Conservation (phyloP, 2,329 filamentous ascomycete genomes). For the Catunica adiposa region DNA sequence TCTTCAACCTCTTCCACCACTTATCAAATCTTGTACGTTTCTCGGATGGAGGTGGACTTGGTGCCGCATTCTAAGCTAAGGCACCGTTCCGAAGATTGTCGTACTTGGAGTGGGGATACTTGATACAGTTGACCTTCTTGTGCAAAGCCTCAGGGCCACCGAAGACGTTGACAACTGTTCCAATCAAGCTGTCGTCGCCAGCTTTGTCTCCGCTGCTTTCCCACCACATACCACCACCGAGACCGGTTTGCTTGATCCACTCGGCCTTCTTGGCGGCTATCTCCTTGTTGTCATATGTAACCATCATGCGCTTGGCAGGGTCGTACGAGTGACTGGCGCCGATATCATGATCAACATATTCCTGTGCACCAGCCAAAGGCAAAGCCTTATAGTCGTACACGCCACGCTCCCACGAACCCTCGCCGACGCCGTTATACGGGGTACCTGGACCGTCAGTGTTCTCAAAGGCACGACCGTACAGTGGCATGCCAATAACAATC, state of each 20-base stretch:
- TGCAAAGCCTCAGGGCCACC: slow-evolving; percentile 37
- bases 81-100: slow-evolving; percentile 50
- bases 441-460: slow-evolving; percentile 59
- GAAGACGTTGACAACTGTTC: slow-evolving; percentile 41
- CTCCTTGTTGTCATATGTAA: slow-evolving; percentile 61
- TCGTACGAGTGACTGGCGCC: slow-evolving; percentile 69
- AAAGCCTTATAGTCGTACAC: slow-evolving; percentile 81
- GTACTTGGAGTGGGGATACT: slow-evolving; percentile 51
- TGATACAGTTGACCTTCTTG: slow-evolving; percentile 39
- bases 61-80: slow-evolving; percentile 17
- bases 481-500: slow-evolving; percentile 77
- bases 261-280: slow-evolving; percentile 54
- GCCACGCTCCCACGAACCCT: slow-evolving; percentile 70
- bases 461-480: slow-evolving; percentile 77
- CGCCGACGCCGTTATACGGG: slow-evolving; percentile 53
- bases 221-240: slow-evolving; percentile 97
- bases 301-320: slow-evolving; percentile 42
- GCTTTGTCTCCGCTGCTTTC: slow-evolving; percentile 65
- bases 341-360: slow-evolving; percentile 44
- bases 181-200: slow-evolving; percentile 51
- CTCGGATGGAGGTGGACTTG: no score
- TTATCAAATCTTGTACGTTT: no score
- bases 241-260: slow-evolving; percentile 47
- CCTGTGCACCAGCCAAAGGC: slow-evolving; percentile 49
- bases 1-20: not conserved